Evolutionary conservation across 2,329 filamentous ascomycete species (phyloP).

Genomic region (Lasiodiplodia citricola): DNA sequence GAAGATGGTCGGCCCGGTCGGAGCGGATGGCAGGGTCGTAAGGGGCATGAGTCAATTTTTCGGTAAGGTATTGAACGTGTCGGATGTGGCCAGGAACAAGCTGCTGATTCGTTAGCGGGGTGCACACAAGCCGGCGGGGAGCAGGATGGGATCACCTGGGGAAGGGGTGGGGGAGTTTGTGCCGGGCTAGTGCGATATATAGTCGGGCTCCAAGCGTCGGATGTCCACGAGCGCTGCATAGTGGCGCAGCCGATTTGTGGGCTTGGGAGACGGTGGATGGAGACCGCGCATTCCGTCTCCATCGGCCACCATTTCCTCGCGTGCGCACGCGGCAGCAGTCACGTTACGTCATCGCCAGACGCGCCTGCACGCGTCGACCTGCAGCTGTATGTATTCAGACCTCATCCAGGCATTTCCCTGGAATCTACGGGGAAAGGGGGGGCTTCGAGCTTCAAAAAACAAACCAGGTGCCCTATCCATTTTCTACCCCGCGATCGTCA

Average conservation of each 20-base stretch:
- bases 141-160: neutral
- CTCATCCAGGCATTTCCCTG: no score
- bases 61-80: neutral
- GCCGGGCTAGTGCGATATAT: constrained; percentile 18
- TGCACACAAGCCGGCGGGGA: neutral
- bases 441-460: no score
- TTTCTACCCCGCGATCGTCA: no score
- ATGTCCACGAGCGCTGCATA: constrained; percentile 9
- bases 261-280: constrained; percentile 8
- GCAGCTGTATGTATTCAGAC: neutral
- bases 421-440: no score
- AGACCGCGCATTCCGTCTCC: constrained; percentile 1
- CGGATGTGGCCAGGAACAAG: neutral
- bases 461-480: no score
- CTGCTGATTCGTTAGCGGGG: constrained; percentile 1
- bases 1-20: constrained; percentile 33
- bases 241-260: constrained; percentile 9
- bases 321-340: neutral
- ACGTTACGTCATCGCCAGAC: constrained; percentile 4
- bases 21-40: constrained; percentile 38
- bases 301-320: neutral
- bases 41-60: neutral
- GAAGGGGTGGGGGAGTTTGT: neutral
- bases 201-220: neutral
- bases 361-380: constrained; percentile 2